Evolutionary conservation across 306 rosid species (phyloP).

Genomic region (Neltuma alba): DNA sequence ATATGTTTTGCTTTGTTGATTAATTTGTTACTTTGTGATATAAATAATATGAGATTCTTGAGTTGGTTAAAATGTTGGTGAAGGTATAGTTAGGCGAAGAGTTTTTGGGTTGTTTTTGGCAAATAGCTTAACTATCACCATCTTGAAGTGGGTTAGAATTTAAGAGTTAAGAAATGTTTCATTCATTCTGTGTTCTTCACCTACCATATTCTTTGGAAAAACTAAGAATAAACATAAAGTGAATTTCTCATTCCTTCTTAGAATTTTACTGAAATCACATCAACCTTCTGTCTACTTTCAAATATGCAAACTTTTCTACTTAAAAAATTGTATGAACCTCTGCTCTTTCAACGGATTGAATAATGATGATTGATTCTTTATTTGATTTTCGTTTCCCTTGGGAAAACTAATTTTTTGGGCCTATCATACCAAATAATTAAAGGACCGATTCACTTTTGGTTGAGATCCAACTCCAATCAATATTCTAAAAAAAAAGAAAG

Average conservation of each 20-base stretch:
- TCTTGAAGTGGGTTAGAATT: constrained; percentile 35
- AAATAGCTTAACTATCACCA: constrained; percentile 29
- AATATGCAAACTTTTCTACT: neutral
- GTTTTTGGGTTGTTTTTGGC: constrained; percentile 21
- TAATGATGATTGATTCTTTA: neutral
- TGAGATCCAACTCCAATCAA: too few species aligned
- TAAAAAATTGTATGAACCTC: neutral
- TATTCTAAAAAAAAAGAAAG: too few species aligned
- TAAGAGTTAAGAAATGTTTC: constrained; percentile 28
- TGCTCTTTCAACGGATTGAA: neutral
- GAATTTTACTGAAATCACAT: neutral
- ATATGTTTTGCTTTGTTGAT: constrained; percentile 4
- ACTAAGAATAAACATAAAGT: neutral
- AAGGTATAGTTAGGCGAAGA: constrained; percentile 7
- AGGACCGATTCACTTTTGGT: too few species aligned
- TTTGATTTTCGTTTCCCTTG: too few species aligned
- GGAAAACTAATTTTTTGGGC: neutral
- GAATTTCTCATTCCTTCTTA: neutral
- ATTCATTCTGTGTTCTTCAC: constrained; percentile 42
- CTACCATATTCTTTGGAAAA: constrained; percentile 32
- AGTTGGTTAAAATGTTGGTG: constrained; percentile 43
- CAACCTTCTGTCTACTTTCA: neutral
- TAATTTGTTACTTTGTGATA: constrained; percentile 45
- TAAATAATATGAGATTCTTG: neutral
- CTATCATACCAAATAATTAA: too few species aligned